Evolutionary conservation across 148 eudicot species (phyloP), one percentile per base, ranked within the genome.

Genomic region (Heliosperma pusillum): DNA sequence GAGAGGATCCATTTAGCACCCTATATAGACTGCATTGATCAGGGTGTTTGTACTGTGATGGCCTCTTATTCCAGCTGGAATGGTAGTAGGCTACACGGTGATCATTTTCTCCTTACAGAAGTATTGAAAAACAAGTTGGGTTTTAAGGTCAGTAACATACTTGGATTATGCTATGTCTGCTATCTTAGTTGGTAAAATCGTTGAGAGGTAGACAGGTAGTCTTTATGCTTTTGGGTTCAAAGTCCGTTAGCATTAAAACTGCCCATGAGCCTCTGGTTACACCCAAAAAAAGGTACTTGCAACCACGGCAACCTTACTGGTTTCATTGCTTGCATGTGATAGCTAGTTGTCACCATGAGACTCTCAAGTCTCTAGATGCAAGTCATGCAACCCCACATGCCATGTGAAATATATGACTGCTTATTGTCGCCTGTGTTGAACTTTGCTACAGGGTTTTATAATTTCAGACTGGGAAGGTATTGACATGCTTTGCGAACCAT

Each of bases 51-150:
- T 82, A 90, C 96, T 13, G 67, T 95, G 69, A 95, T 95, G 98
- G 98, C 96, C 56, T 95, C 97, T 67, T 95, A 87, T 80, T 83
- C 89, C 10, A 90, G 93, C 75, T 95, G 98, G 96, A 95, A 95
- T 44, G 93, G 93, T 24, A 78, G 26, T 29, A 85, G 73, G 82
- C 79, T 92, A 74, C 98, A 95, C 65, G 69, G 86, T 75, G 68
- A 95, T 79, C 81, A 64, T 50, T 86, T 75, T 83, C 98, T 95
- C 74, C 77, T 90, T 24, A 95, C 97, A 0, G 75, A 90, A 71
- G 77, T 95, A 50, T 78, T 95, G 79, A 95, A 95, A 80, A 81
- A 88, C 11, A 90, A 89, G 84, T 82, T 95, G 15, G 93, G 89
- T 11, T 92, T 95, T 69, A 88, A 86, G 97, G 98, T 90, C 55